Conservation (phyloP, 1,284 basidiomycete genomes). For the Apiotrichum porosum region DNA sequence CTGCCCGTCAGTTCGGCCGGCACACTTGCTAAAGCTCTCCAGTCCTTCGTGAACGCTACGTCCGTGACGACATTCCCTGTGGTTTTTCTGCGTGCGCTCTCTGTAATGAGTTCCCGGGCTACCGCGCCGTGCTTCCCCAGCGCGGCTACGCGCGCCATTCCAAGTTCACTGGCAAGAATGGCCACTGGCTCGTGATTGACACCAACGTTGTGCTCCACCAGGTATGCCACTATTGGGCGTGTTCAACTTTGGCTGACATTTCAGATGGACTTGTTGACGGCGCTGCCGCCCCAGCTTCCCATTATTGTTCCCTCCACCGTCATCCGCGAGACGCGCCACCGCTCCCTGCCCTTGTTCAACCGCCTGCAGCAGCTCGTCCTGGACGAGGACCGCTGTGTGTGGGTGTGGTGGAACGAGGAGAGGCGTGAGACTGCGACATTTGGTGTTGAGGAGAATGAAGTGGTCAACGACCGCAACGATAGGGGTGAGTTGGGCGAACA, state of each 20-base stretch:
- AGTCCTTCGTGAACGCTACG: conserved; percentile 92
- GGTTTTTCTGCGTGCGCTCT: conserved; percentile 68
- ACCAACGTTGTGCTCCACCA: conserved; percentile 94
- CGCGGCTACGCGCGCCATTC: conserved; percentile 55
- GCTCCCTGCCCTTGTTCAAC: conserved; percentile 88
- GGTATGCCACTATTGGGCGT: conserved; percentile 48
- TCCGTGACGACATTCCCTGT: conserved; percentile 89
- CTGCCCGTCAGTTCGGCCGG: too few relatives aligned
- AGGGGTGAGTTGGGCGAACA: conserved; percentile 58
- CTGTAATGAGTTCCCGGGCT: conserved; percentile 53
- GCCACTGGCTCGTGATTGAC: conserved; percentile 86
- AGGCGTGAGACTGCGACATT: conserved; percentile 55
- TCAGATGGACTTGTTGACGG: conserved; percentile 88
- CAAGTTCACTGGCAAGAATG: conserved; percentile 32
- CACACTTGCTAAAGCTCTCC: neutral
- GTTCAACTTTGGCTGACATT: conserved; percentile 2
- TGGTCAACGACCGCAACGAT: conserved; percentile 86
- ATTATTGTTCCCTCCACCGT: conserved; percentile 93
- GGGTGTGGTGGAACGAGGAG: conserved; percentile 91
- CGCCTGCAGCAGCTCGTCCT: conserved; percentile 75
- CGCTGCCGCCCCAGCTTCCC: conserved; percentile 64
- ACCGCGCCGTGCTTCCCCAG: conserved; percentile 51
- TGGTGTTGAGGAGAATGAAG: conserved; percentile 23
- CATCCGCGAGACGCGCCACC: conserved; percentile 90
- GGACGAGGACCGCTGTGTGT: conserved; percentile 68